Conservation (phyloP, 2,329 filamentous ascomycete genomes). For the Penicillium thymicola region DNA sequence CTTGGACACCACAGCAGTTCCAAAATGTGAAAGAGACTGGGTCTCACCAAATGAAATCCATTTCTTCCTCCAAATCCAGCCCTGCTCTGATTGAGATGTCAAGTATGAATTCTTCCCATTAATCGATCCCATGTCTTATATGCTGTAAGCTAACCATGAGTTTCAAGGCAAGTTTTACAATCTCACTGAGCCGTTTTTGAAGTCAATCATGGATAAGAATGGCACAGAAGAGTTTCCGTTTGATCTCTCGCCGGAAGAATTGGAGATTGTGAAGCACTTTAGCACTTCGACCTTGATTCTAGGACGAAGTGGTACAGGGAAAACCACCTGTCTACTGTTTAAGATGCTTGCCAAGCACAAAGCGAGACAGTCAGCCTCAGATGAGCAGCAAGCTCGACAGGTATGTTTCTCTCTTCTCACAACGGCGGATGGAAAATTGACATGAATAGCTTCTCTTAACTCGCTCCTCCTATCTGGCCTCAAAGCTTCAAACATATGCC, state of each 20-base stretch:
- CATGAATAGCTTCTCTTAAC: conserved; percentile 28
- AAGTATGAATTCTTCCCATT: conserved; percentile 3
- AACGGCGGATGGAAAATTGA: neutral
- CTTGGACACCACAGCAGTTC: conserved; percentile 11
- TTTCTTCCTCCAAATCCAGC: neutral
- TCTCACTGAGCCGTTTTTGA: conserved; percentile 27
- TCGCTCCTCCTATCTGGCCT: conserved; percentile 26
- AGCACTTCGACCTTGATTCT: conserved; percentile 27
- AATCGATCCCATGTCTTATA: no score
- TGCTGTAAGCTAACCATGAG: neutral
- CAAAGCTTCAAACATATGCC: conserved; percentile 26
- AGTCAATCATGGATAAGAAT: conserved; percentile 15
- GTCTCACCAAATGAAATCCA: neutral
- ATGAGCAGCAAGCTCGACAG: conserved; percentile 15
- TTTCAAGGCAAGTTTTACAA: conserved; percentile 29
- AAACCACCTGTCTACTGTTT: conserved; percentile 32
- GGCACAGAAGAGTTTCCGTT: conserved; percentile 29
- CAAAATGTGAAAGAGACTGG: neutral
- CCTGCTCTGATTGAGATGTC: conserved; percentile 14
- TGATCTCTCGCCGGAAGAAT: conserved; percentile 30
- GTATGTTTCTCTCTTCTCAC: conserved; percentile 4
- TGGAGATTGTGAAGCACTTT: conserved; percentile 25
- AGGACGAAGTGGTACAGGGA: conserved; percentile 34
- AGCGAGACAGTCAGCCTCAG: conserved; percentile 7
- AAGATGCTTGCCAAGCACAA: conserved; percentile 29